Evolutionary conservation across 2,329 filamentous ascomycete genomes (phyloP), one percentile per base, ranked within the genome.

Genomic region (Thelonectria blattea): DNA sequence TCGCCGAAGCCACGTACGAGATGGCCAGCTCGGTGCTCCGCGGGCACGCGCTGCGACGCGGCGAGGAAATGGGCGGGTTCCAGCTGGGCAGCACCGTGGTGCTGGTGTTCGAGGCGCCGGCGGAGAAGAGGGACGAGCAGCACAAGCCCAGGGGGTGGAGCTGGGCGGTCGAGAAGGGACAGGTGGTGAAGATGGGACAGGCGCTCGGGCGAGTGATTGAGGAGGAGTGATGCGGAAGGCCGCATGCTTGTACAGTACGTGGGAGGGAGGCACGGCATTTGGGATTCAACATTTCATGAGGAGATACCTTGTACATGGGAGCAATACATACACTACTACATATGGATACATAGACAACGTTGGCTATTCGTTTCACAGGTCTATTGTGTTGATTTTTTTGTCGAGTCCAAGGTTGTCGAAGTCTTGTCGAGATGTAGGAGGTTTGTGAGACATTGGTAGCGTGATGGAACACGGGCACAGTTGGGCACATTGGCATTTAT

Each of bases 51-150:
- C 80, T 99, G 56, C 86, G 89, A 64, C 85, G 91, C 46, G 95
- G 95, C 37, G 94, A 98, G 73, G 95, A 99, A 77, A 98, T 99
- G 93, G 95, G 95, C 56, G 96, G 95, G 0, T 99, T 99, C 79
- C 92, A 96, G 80, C 83, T 99, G 3, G 95, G 95, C 18, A 97
- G 92, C 75, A 97, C 94, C 1, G 89, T 99, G 67, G 95, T 99
- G 41, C 81, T 99, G 53, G 93, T 99, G 1, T 99, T 99, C 73
- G 96, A 99, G 78, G 95, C 95, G 12, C 95, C 95, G 1, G 66
- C 87, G 1, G 88, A 85, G 75, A 81, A 81, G 58, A 78, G 76
- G 8, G 80, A 79, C 32, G 81, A 80, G 18, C 82, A 81, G 1
- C 79, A 83, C 52, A 79, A 83, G 55, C 85, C 82, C 59, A 86